Percentiles rank a stretch among this genome's conserved stretches.
phyloP scores from a whole-genome alignment of 176 grass and related monocot species.

The Olyra latifolia region DNA sequence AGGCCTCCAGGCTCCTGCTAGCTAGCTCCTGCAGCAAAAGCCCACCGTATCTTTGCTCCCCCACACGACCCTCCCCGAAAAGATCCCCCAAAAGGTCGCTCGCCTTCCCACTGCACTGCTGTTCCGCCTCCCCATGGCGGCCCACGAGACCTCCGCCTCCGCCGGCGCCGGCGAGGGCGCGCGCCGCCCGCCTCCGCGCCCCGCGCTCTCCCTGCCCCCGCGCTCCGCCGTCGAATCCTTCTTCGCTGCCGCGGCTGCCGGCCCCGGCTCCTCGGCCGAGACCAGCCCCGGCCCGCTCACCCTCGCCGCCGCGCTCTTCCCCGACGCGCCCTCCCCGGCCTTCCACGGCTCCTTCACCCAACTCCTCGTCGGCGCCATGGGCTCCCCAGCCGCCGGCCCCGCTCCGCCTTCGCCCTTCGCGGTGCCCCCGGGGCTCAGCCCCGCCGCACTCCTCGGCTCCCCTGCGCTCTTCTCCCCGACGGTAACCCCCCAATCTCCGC shows the following conservation, averaged over 20 bases:
- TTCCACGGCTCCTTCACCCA: slow-evolving; percentile 71
- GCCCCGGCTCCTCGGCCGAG: background rate
- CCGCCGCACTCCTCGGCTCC: slow-evolving; percentile 40
- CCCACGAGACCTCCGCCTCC: slow-evolving; percentile 30
- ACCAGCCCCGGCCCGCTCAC: slow-evolving; percentile 57
- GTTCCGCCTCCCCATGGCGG: slow-evolving; percentile 27
- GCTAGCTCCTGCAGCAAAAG: background rate
- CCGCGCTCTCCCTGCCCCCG: slow-evolving; percentile 45
- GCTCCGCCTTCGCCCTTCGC: slow-evolving; percentile 43
- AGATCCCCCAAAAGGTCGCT: background rate
- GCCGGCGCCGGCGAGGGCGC: background rate
- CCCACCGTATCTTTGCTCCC: background rate
- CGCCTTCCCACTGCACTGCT: background rate
- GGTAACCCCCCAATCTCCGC: slow-evolving; percentile 19
- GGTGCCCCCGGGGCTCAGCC: slow-evolving; percentile 42
- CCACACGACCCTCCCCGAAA: background rate
- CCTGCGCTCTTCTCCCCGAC: slow-evolving; percentile 43
- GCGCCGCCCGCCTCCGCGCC: slow-evolving; percentile 10
- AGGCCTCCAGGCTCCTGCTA: too few relatives aligned
- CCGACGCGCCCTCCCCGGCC: slow-evolving; percentile 42
- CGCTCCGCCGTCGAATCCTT: slow-evolving; percentile 40
- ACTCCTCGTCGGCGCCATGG: slow-evolving; percentile 61
- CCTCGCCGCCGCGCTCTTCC: slow-evolving; percentile 47
- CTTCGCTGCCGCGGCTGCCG: slow-evolving; percentile 11
- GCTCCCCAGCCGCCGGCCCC: slow-evolving; percentile 31